phyloP scores from a whole-genome alignment of 495 filamentous ascomycete species.

The Aspergillus coremiiformis region DNA sequence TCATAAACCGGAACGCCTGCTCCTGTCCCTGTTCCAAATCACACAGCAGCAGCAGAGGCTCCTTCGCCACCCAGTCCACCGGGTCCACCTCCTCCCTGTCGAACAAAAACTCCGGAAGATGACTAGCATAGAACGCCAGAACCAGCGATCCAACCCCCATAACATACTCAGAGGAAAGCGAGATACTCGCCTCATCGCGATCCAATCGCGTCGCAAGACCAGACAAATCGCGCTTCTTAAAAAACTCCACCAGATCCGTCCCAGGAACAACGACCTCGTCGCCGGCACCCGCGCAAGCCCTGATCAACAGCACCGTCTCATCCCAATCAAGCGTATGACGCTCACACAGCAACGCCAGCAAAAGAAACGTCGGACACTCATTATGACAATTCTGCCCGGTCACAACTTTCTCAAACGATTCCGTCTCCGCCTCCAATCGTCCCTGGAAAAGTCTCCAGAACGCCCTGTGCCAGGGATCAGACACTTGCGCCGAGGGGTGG shows the following conservation, averaged over 20 bases:
- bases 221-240: neutral
- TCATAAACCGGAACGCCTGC: constrained; percentile 1
- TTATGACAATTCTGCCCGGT: constrained; percentile 1
- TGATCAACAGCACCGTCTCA: constrained; percentile 7
- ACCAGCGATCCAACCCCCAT: constrained; percentile 6
- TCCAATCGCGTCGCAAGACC: constrained; percentile 5
- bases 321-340: constrained; percentile 11
- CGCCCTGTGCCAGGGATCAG: constrained; percentile 6
- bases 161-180: constrained; percentile 9
- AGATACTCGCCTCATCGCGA: constrained; percentile 6
- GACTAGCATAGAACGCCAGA: constrained; percentile 2
- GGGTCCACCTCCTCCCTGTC: constrained; percentile 6
- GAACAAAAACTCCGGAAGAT: constrained; percentile 5
- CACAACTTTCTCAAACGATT: neutral
- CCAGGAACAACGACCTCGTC: neutral
- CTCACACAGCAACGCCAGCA: constrained; percentile 6
- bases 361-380: constrained; percentile 3
- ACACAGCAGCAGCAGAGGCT: constrained; percentile 1
- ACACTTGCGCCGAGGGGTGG: neutral
- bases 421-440: constrained; percentile 5
- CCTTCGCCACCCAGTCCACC: constrained; percentile 4
- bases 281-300: neutral
- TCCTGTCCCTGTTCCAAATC: constrained; percentile 3
- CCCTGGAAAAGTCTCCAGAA: constrained; percentile 10
- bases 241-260: constrained; percentile 1